phyloP scores from a whole-genome alignment of 257 asterid species.

The Lycium ferocissimum region DNA sequence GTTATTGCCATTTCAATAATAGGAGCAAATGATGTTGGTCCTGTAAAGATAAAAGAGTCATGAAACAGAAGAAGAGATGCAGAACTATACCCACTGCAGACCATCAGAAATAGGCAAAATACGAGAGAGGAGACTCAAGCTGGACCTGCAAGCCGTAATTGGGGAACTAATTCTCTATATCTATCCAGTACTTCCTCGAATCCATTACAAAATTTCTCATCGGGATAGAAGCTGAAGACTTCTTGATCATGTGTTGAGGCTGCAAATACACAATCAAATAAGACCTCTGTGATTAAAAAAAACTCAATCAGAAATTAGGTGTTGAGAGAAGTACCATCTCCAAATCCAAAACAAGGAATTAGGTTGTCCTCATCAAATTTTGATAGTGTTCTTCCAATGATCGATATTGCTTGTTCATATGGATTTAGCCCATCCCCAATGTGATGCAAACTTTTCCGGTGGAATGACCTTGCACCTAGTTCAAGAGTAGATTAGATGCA shows the following conservation, averaged over 20 bases:
- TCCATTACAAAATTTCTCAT: conserved; percentile 85
- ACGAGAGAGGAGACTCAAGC: conserved; percentile 8
- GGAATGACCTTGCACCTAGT: conserved; percentile 84
- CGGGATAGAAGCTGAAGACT: conserved; percentile 82
- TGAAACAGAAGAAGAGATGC: neutral
- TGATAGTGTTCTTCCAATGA: conserved; percentile 89
- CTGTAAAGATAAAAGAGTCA: conserved; percentile 45
- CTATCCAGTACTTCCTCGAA: conserved; percentile 89
- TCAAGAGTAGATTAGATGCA: conserved; percentile 27
- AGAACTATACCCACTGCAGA: neutral
- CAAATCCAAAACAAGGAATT: conserved; percentile 92
- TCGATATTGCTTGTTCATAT: conserved; percentile 94
- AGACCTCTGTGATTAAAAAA: conserved; percentile 25
- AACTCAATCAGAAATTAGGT: conserved; percentile 24
- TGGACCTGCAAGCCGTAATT: conserved; percentile 81
- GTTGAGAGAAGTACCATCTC: conserved; percentile 72
- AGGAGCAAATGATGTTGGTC: conserved; percentile 96
- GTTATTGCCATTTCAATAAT: conserved; percentile 86
- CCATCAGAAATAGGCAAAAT: neutral
- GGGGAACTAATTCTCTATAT: conserved; percentile 91
- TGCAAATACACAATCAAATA: conserved; percentile 47
- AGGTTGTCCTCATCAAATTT: conserved; percentile 92
- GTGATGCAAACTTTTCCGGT: conserved; percentile 87
- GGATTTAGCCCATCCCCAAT: conserved; percentile 81
- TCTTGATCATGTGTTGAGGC: conserved; percentile 99